Evolutionary conservation across 495 filamentous ascomycete species (phyloP).

Genomic region (Daldinia caldariorum): DNA sequence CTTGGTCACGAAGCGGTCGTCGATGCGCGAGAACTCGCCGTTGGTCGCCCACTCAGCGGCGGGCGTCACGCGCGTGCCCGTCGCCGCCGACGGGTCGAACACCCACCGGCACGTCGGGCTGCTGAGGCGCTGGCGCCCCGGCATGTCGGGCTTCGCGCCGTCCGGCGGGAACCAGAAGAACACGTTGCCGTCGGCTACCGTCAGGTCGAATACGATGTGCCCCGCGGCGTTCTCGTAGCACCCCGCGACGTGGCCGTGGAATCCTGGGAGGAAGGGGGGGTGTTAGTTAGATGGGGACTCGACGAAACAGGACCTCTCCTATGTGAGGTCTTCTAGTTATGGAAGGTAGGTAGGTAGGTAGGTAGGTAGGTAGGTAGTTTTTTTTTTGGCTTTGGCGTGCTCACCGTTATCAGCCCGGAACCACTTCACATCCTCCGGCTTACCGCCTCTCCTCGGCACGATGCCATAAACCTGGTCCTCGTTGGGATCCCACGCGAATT

Average conservation of each 20-base stretch:
- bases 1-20: constrained; percentile 64
- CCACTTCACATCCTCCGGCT: constrained; percentile 61
- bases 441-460: constrained; percentile 59
- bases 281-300: not conserved
- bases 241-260: constrained; percentile 62
- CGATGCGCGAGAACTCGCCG: constrained; percentile 69
- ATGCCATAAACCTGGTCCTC: constrained; percentile 63
- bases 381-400: constrained; percentile 5
- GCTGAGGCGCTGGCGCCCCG: constrained; percentile 52
- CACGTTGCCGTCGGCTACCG: constrained; percentile 65
- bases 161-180: constrained; percentile 67
- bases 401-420: constrained; percentile 59
- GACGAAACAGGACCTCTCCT: too few species aligned
- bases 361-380: too few species aligned
- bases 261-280: constrained; percentile 38
- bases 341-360: too few species aligned
- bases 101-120: constrained; percentile 64
- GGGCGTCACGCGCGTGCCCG: constrained; percentile 50
- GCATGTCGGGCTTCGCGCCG: constrained; percentile 38
- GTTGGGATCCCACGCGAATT: constrained; percentile 65
- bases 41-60: constrained; percentile 54
- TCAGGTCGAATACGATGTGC: constrained; percentile 62
- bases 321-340: too few species aligned
- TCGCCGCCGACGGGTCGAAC: constrained; percentile 59
- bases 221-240: constrained; percentile 62